Base-by-base conservation (phyloP, 1,284 basidiomycete genomes). In the Neonothopanus nambi region DNA sequence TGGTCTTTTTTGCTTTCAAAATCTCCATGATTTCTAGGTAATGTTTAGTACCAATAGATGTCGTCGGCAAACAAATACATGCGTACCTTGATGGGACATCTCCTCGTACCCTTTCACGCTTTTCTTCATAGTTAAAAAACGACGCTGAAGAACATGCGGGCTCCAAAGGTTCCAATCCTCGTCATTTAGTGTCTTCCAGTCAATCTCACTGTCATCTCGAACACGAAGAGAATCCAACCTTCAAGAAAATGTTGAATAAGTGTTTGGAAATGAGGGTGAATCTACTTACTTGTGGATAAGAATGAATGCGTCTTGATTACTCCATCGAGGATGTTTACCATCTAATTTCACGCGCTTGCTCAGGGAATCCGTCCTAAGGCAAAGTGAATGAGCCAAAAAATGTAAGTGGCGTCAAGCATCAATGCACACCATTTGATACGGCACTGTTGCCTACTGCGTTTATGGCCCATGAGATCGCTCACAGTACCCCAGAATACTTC, bases 401-500 rank as follows among this genome's bases (percentile, higher is more conserved):
- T 4, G 23, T 26, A 12, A 47, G 50, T 17, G 36, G 36, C 5
- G 13, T 9, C 30, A 40, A 49, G 39, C 54, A 49, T 33, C 20
- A 3, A 62, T 65, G 33, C 11, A 11, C 56, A 88, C 89, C 90
- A 93, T 78, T 93, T 93, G 42, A 87, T 89, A 49, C 91, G 76
- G 70, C 90, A 92, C 66, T 94, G 91, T 59, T 90, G 85, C 60
- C 89, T 76, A 28, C 84, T 84, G 46, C 91, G 79, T 50, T 68
- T 82, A 20, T 83, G 82, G 38, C 84, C 87, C 89, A 93, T 92
- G 48, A 78, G 75, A 44, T 83, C 77, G 58, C 85, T 86, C 39
- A 93, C 87, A 52, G 77, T 76, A 12, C 83, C 80, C 91, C 91
- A 93, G 67, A 91, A 90, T 24, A 92, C 81, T 59, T 92, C 90